Evolutionary conservation across 2,329 filamentous ascomycete species (phyloP), one percentile per base, ranked within the genome.

Genomic region (Fusarium haematococcum): DNA sequence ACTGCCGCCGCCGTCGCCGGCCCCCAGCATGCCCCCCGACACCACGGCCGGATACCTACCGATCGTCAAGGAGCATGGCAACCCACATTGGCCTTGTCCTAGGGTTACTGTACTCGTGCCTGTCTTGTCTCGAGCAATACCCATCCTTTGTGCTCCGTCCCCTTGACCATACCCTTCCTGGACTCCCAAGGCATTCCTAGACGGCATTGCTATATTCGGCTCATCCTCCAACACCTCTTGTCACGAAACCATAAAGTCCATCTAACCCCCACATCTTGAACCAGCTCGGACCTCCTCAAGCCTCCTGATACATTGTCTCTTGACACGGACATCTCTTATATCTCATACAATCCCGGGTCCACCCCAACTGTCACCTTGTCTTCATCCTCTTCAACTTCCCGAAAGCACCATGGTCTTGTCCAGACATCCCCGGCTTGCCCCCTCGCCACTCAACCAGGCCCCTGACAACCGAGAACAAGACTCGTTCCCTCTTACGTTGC

Each of bases 241-340:
- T 65, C 73, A 69, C 71, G 74, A 81, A 81, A 81, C 71, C 79
- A 82, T 81, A 82, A 82, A 83, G 79, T 71, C 67, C 75, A 77
- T 70, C 75, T 68, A 73, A 75, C 75, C 77, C 79, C 81, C 80
- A 79, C 79, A 71, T 45, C 39, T 62, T 68, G 43, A 32, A 60
- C 23, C 67, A 62, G 65, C 65, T 57, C 50, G 60, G 59, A 58
- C 63, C 65, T 50, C 63, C 57, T 25, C 69, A 73, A 76, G 50
- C 58, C 33, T 61, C 63, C 25, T 68, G 54, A 69, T 69, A 71
- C 63, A 75, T 65, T 70, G 30, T 62, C 65, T 71, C 52, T 69
- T 60, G 61, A 70, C 45, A 48, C 52, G 33, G 20, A 11, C 37
- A 18, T 71, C 56, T 63, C 37, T 63, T 65, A 37, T 65, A 60